These are phyloP conservation scores for Ambrosiella xylebori DNA, from an alignment of 2,329 filamentous ascomycete species.

Conservation along the genomic window DNA sequence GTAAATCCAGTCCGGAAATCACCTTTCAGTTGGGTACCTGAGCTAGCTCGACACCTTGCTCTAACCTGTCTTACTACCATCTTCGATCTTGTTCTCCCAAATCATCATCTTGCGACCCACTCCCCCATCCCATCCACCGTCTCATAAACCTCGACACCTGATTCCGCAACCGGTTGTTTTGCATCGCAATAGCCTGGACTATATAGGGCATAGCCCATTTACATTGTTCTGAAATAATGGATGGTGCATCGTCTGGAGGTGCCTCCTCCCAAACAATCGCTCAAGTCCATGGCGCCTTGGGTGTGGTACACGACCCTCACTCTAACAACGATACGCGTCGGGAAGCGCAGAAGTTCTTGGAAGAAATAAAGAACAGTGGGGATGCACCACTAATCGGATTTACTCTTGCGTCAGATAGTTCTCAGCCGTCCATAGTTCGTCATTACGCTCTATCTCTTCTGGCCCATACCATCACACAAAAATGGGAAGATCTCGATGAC, in stretches of 20 bases:
- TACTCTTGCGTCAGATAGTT: constrained; percentile 56
- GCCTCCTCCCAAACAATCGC: constrained; percentile 30
- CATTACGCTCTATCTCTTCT: constrained; percentile 89
- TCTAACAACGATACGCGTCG: constrained; percentile 68
- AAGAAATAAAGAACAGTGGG: constrained; percentile 61
- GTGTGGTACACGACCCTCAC: constrained; percentile 68
- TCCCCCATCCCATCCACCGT: background rate
- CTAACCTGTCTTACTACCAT: no score
- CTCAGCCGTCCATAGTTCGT: constrained; percentile 65
- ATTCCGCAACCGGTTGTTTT: background rate
- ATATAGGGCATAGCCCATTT: no score
- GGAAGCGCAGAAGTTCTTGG: constrained; percentile 71
- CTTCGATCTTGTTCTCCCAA: no score
- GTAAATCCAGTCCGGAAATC: no score
- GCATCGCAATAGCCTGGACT: background rate
- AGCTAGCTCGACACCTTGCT: no score
- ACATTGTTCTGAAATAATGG: constrained; percentile 10
- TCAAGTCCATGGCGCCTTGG: constrained; percentile 67
- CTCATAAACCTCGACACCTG: background rate
- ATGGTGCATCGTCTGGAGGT: constrained; percentile 20
- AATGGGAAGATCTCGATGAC: constrained; percentile 55
- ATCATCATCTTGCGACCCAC: no score
- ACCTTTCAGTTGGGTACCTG: no score
- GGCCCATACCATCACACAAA: constrained; percentile 75
- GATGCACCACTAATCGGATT: constrained; percentile 77